These are phyloP conservation scores for Calocera viscosa DNA, from an alignment of 768 basidiomycete genomes.

Conservation along the genomic window DNA sequence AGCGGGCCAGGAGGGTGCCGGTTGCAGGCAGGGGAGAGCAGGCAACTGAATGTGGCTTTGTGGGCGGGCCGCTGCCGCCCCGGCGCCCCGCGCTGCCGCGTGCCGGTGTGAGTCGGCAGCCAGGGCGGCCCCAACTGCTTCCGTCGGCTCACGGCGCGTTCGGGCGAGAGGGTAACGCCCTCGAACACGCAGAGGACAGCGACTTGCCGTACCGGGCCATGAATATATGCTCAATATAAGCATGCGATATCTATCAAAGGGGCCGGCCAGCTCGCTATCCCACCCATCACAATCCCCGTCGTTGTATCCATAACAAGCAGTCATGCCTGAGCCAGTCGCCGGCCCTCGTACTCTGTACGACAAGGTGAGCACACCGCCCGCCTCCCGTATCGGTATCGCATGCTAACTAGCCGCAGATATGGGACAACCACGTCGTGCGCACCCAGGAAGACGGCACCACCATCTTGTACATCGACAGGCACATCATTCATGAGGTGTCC, in stretches of 20 bases:
- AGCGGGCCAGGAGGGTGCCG: too few relatives aligned
- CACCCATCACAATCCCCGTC: neutral
- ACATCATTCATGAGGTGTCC: slow-evolving; percentile 36
- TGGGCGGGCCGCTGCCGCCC: neutral
- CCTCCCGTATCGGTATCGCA: neutral
- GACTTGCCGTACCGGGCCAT: neutral
- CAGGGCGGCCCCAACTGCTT: neutral
- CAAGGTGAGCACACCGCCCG: slow-evolving; percentile 22
- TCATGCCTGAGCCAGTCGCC: slow-evolving; percentile 27
- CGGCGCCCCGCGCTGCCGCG: neutral
- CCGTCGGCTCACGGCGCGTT: neutral
- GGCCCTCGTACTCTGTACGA: slow-evolving; percentile 33
- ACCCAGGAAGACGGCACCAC: neutral
- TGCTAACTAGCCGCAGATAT: slow-evolving; percentile 21
- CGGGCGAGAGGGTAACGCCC: neutral
- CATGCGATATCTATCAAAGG: neutral
- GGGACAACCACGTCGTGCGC: slow-evolving; percentile 31
- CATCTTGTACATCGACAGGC: slow-evolving; percentile 18
- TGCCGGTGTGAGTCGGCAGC: neutral
- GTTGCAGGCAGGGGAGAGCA: neutral
- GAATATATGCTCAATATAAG: neutral
- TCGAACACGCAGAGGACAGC: neutral
- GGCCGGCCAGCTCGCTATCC: neutral
- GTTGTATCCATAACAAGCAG: neutral
- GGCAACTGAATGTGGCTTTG: neutral